Evolutionary conservation across 345 rosid species (phyloP).

Genomic region (Acer saccharum): DNA sequence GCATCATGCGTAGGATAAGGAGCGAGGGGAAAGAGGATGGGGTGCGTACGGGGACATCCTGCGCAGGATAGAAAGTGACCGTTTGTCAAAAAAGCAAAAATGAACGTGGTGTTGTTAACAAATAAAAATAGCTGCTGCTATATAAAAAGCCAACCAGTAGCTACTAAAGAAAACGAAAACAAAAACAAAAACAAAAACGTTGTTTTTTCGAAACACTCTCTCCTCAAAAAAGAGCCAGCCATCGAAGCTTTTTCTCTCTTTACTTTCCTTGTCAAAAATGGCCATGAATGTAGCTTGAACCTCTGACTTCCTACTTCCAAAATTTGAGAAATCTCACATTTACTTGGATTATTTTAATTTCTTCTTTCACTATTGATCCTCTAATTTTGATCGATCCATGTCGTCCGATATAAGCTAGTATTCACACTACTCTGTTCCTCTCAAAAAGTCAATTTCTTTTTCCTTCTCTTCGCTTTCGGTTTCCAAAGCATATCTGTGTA

Average conservation of each 20-base stretch:
- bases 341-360: not conserved
- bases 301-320: constrained; percentile 9
- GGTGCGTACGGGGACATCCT: not conserved
- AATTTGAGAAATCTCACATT: not conserved
- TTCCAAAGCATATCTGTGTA: not conserved
- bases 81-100: constrained; percentile 22
- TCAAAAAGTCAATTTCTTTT: not conserved
- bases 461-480: not conserved
- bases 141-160: constrained; percentile 6
- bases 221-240: constrained; percentile 4
- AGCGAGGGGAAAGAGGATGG: not conserved
- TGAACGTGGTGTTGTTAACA: constrained; percentile 21
- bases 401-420: constrained; percentile 87
- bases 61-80: constrained; percentile 13
- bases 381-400: constrained; percentile 42
- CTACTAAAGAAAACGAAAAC: not conserved
- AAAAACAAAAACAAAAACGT: no score
- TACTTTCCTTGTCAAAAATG: not conserved
- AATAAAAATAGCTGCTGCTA: constrained; percentile 9
- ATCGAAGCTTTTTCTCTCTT: not conserved
- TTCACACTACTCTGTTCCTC: constrained; percentile 4
- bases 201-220: constrained; percentile 3
- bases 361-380: not conserved
- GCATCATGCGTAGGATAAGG: constrained; percentile 37
- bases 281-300: constrained; percentile 16